Base-by-base conservation (phyloP, 1,139 yeast genomes). In the Pichia sp. region DNA sequence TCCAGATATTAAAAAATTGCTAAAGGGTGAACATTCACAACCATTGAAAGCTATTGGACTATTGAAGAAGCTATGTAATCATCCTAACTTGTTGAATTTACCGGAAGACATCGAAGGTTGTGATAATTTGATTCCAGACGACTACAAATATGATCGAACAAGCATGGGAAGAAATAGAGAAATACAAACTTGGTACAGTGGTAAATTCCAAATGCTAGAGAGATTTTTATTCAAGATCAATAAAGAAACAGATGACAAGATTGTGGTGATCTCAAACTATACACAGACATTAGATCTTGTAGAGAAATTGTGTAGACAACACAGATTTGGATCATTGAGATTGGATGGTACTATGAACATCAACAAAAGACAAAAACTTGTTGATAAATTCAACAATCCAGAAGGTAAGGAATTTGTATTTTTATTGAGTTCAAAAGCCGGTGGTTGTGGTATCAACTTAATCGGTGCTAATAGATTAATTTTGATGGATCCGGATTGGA, bases 401-500 rank as follows among this genome's bases (percentile, higher is more conserved):
- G 85, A 86, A 31, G 87, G 93, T 2, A 78, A 83, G 7, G 98
- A 90, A 57, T 93, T 93, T 63, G 83, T 93, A 4, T 93, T 93
- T 58, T 71, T 93, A 53, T 71, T 93, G 46, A 89, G 96, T 59
- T 88, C 96, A 11, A 94, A 93, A 66, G 99, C 99, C 1, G 99
- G 99, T 57, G 99, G 99, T 0, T 93, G 99, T 72, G 99, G 99
- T 67, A 89, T 93, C 62, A 93, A 93, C 62, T 76, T 93, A 56
- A 93, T 93, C 59, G 99, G 99, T 10, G 99, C 99, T 10, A 93
- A 94, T 59, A 75, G 99, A 53, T 72, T 93, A 52, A 80, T 93
- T 27, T 72, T 93, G 47, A 75, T 93, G 60, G 99, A 93, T 63
- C 99, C 99, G 0, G 99, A 94, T 66, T 93, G 99, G 99, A 93